phyloP scores from a whole-genome alignment of 2,329 filamentous ascomycete species.

The Fusarium sp. region DNA sequence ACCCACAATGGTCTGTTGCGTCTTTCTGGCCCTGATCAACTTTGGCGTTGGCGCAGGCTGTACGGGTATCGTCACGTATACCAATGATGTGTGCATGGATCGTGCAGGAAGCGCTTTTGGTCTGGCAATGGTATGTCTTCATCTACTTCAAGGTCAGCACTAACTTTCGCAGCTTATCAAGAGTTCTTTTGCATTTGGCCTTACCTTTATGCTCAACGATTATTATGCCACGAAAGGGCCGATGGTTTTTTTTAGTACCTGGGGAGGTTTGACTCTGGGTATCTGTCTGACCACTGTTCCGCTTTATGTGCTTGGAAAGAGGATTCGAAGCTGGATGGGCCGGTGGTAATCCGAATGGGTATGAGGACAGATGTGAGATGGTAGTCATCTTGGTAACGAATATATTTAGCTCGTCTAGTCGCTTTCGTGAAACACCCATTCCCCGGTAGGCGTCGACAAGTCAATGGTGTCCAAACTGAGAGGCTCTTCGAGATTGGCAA shows the following conservation, averaged over 20 bases:
- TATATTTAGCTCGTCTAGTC: neutral
- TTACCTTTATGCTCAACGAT: slow-evolving; percentile 1
- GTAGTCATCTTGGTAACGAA: no score
- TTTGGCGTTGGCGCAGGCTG: neutral
- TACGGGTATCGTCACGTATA: neutral
- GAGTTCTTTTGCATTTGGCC: neutral
- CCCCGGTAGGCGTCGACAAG: neutral
- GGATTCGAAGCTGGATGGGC: neutral
- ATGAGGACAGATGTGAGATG: no score
- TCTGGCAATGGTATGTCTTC: neutral
- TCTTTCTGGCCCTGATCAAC: neutral
- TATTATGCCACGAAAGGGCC: neutral
- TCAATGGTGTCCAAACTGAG: neutral
- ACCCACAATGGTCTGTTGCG: neutral
- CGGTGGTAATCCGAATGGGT: neutral
- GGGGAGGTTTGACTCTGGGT: neutral
- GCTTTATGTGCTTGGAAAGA: neutral
- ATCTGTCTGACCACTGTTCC: neutral
- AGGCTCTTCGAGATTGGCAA: neutral
- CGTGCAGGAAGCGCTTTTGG: neutral
- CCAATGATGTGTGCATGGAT: neutral
- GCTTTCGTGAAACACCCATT: neutral
- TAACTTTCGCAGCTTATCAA: neutral
- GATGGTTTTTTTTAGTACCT: neutral
- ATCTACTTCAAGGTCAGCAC: no score